Conservation (phyloP, 495 filamentous ascomycete genomes). For the Sphaerosporella brunnea region DNA sequence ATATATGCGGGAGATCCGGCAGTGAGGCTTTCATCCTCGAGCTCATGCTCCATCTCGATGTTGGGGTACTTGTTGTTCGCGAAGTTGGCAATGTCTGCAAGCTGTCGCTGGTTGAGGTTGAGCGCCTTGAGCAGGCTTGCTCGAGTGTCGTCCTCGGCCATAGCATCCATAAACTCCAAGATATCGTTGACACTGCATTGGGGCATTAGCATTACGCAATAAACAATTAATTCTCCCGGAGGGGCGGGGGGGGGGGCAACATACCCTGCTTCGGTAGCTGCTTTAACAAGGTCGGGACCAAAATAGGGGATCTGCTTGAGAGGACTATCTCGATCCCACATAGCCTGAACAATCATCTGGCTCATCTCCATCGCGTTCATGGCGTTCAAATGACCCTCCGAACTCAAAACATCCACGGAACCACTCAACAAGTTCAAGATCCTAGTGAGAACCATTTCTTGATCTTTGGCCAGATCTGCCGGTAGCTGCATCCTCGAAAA, state of each 20-base stretch:
- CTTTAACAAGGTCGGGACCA: slow-evolving; percentile 62
- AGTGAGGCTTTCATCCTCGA: slow-evolving; percentile 58
- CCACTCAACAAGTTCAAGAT: slow-evolving; percentile 78
- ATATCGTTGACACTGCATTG: slow-evolving; percentile 61
- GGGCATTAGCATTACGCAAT: slow-evolving; percentile 30
- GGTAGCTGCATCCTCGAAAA: slow-evolving; percentile 95
- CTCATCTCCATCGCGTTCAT: slow-evolving; percentile 99
- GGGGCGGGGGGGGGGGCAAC: slow-evolving; percentile 25
- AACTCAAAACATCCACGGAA: slow-evolving; percentile 85
- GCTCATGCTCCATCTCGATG: slow-evolving; percentile 71
- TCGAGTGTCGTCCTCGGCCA: slow-evolving; percentile 75
- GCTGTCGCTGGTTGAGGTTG: slow-evolving; percentile 60
- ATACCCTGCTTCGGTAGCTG: slow-evolving; percentile 61
- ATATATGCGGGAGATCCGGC: slow-evolving; percentile 69
- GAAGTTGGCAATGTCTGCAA: slow-evolving; percentile 78
- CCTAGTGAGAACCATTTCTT: slow-evolving; percentile 71
- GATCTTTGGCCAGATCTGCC: slow-evolving; percentile 91
- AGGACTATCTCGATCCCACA: slow-evolving; percentile 96
- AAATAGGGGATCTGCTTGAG: slow-evolving; percentile 98
- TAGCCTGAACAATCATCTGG: slow-evolving; percentile 96
- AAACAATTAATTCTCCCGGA: neutral
- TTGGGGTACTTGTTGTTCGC: slow-evolving; percentile 96
- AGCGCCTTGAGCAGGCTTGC: slow-evolving; percentile 54
- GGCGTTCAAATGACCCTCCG: slow-evolving; percentile 88
- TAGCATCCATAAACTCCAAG: slow-evolving; percentile 95